Evolutionary conservation across 805 yeast species (phyloP), one percentile per base, ranked within the genome.

Genomic region (Cyberlindnera euphorbiae): DNA sequence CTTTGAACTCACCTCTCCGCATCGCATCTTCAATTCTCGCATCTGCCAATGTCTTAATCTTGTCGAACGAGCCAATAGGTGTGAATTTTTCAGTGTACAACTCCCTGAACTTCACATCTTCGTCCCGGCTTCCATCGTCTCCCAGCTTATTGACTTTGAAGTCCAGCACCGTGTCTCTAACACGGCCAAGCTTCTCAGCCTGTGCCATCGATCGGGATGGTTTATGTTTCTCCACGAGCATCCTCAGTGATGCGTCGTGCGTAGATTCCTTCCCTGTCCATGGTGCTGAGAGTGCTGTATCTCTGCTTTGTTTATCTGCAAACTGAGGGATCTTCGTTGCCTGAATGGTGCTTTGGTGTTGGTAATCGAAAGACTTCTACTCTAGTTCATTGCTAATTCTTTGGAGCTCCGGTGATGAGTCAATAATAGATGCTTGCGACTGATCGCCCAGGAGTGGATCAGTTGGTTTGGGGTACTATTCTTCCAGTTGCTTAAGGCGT

Each of bases 11-110:
- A 0, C 96, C 95, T 4, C 79, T 69, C 17, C 68, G 63, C 47
- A 75, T 71, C 25, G 93, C 84, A 14, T 85, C 88, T 49, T 79
- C 86, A 18, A 88, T 85, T 32, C 77, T 65, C 25, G 79, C 77
- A 48, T 82, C 86, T 0, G 96, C 96, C 33, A 86, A 48, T 0
- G 87, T 73, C 30, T 69, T 73, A 18, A 82, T 73, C 39, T 60
- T 62, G 33, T 62, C 65, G 29, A 59, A 58, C 0, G 65, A 60
- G 0, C 64, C 64, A 23, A 60, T 52, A 0, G 66, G 66, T 4
- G 64, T 60, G 42, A 84, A 66, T 37, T 77, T 61, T 53, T 83
- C 93, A 26, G 69, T 71, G 51, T 83, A 82, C 47, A 77, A 49
- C 33, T 78, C 78, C 28, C 66, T 59, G 55, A 82, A 82, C 9